These are phyloP conservation scores for Monilinia fructigena DNA, from an alignment of 2,329 filamentous ascomycete species.

Conservation along the genomic window DNA sequence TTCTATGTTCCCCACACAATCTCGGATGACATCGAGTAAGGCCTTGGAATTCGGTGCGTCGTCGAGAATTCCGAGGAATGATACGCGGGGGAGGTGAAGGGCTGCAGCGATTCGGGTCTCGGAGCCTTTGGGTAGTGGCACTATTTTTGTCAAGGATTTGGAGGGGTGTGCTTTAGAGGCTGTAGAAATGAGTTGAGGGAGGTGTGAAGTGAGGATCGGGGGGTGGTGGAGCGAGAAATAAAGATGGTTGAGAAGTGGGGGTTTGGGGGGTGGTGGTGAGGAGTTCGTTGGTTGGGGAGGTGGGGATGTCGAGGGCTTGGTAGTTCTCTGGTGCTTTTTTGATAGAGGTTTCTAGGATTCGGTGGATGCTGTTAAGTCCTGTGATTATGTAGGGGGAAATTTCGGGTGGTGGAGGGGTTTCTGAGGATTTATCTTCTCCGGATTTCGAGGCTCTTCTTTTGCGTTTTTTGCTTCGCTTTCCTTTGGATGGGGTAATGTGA, in stretches of 20 bases:
- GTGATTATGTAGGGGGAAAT: conserved; percentile 59
- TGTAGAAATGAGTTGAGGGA: conserved; percentile 54
- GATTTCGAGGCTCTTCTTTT: conserved; percentile 45
- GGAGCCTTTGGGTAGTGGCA: conserved; percentile 61
- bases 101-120: conserved; percentile 56
- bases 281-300: no score
- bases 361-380: conserved; percentile 63
- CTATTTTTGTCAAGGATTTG: conserved; percentile 51
- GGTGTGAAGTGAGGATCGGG: conserved; percentile 58
- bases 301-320: background rate
- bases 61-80: conserved; percentile 59
- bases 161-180: conserved; percentile 47
- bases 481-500: conserved; percentile 57
- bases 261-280: no score
- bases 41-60: conserved; percentile 57
- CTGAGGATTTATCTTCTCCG: conserved; percentile 26
- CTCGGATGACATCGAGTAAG: conserved; percentile 55
- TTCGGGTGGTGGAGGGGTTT: conserved; percentile 48
- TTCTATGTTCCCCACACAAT: conserved; percentile 52
- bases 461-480: conserved; percentile 56
- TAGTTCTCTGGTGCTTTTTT: conserved; percentile 1
- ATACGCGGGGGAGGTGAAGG: conserved; percentile 62
- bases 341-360: conserved; percentile 46
- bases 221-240: conserved; percentile 56
- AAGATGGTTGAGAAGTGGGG: conserved; percentile 51